A percentile compares a stretch with the other conserved stretches of the same genome.
Evolutionary conservation across 1,284 basidiomycete genomes (phyloP).

Genomic region (Puccinia novopanici): DNA sequence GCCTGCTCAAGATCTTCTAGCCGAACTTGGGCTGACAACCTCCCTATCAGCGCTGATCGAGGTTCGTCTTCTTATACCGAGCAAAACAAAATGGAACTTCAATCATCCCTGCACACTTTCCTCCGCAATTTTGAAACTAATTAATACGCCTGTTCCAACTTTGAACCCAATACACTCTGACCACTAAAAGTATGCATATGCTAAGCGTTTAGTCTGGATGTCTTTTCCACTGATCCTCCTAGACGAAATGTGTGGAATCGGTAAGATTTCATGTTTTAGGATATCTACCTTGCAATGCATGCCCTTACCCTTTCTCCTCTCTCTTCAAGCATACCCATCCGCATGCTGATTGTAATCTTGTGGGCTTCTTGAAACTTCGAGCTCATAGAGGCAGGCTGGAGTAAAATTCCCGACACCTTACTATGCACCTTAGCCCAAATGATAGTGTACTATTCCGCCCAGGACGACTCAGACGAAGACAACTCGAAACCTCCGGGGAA

Average conservation of each 20-base stretch:
- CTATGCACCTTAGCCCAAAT: constrained; percentile 31
- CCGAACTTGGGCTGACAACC: constrained; percentile 30
- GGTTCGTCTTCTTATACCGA: constrained; percentile 21
- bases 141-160: background rate
- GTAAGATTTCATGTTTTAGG: background rate
- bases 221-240: constrained; percentile 32
- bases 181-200: constrained; percentile 6
- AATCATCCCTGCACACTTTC: background rate
- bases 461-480: background rate
- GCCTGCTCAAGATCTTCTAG: constrained; percentile 39
- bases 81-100: background rate
- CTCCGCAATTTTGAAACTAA: constrained; percentile 7
- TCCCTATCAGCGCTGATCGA: constrained; percentile 3
- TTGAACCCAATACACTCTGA: background rate
- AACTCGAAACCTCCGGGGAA: background rate
- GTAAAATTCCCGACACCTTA: constrained; percentile 11
- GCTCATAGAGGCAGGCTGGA: constrained; percentile 26
- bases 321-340: background rate
- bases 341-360: background rate
- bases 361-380: background rate
- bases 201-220: constrained; percentile 28
- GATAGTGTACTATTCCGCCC: constrained; percentile 23
- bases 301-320: background rate
- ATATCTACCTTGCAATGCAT: too few species aligned
- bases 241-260: constrained; percentile 16